A percentile compares a stretch with the other conserved stretches of the same genome.
Conservation (phyloP, 805 yeast species). For the Monosporozyma aerobia region DNA sequence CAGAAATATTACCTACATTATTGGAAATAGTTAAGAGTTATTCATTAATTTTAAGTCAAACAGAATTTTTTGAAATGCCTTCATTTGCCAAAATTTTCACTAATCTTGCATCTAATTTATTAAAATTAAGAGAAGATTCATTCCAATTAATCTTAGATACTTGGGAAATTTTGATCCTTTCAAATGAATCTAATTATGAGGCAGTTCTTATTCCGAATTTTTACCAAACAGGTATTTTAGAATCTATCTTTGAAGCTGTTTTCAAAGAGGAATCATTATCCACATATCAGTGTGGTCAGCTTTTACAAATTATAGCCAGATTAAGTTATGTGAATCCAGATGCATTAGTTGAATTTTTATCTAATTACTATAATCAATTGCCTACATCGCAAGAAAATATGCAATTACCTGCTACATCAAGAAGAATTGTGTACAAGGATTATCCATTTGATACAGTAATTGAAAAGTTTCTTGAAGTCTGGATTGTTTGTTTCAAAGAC, state of each 20-base stretch:
- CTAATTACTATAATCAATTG: slow-evolving; percentile 17
- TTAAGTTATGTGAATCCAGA: slow-evolving; percentile 29
- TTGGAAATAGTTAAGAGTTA: slow-evolving; percentile 57
- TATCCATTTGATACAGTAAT: slow-evolving; percentile 21
- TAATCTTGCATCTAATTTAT: slow-evolving; percentile 44
- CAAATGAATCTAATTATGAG: slow-evolving; percentile 20
- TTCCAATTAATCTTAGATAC: slow-evolving; percentile 38
- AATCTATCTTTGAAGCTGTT: slow-evolving; percentile 21
- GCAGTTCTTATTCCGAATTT: slow-evolving; percentile 18
- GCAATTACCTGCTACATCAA: slow-evolving; percentile 15
- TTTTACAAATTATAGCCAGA: slow-evolving; percentile 31
- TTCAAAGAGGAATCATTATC: slow-evolving; percentile 26
- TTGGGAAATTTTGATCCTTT: slow-evolving; percentile 25
- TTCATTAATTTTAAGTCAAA: slow-evolving; percentile 37
- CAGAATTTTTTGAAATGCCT: slow-evolving; percentile 28
- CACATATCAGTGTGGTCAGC: slow-evolving; percentile 27
- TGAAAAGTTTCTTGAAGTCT: slow-evolving; percentile 26
- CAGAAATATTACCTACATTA: slow-evolving; percentile 63
- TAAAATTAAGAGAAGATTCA: slow-evolving; percentile 63
- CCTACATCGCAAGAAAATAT: slow-evolving; percentile 17
- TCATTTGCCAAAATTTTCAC: slow-evolving; percentile 32
- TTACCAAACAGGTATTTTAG: slow-evolving; percentile 20
- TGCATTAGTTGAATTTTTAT: slow-evolving; percentile 25
- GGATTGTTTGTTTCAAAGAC: slow-evolving; percentile 41
- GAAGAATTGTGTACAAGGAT: slow-evolving; percentile 19